These are phyloP conservation scores for Coelastrella sp. DNA, from an alignment of 139 green algal species.

Conservation along the genomic window DNA sequence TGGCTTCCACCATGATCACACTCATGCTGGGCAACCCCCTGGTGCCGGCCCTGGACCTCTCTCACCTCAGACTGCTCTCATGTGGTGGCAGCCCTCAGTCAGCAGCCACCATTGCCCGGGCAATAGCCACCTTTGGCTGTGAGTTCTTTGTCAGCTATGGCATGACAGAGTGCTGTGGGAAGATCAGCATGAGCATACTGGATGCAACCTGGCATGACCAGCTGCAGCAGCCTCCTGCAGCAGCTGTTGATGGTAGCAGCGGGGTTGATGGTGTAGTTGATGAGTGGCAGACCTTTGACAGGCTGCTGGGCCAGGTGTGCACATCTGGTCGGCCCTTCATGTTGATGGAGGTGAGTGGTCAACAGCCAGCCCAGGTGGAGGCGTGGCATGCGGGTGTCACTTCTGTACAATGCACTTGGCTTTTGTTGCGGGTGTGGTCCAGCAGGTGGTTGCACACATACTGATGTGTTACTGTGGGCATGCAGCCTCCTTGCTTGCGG, in stretches of 20 bases:
- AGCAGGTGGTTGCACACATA: no score
- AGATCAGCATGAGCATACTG: slow-evolving; percentile 94
- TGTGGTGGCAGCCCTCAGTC: slow-evolving; percentile 88
- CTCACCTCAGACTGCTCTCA: slow-evolving; percentile 80
- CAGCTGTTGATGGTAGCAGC: neutral
- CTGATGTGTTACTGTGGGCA: no score
- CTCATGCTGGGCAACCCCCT: slow-evolving; percentile 84
- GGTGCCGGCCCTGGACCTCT: slow-evolving; percentile 74
- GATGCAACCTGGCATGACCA: slow-evolving; percentile 34
- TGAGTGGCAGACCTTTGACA: slow-evolving; percentile 24
- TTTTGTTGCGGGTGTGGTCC: no score
- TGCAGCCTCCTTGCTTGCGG: no score
- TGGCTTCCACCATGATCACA: slow-evolving; percentile 92
- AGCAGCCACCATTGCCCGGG: slow-evolving; percentile 60
- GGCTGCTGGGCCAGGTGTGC: slow-evolving; percentile 72
- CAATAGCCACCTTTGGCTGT: slow-evolving; percentile 80
- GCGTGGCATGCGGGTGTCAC: no score
- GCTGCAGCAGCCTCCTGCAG: neutral
- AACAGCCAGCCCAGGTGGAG: no score
- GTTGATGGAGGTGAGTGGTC: slow-evolving; percentile 73
- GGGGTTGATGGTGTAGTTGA: neutral
- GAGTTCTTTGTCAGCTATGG: slow-evolving; percentile 91
- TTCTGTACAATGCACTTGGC: no score
- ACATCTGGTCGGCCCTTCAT: slow-evolving; percentile 79
- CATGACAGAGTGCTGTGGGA: slow-evolving; percentile 97